These are phyloP conservation scores for Nigrograna mackinnonii DNA, from an alignment of 2,329 filamentous ascomycete species.

Conservation along the genomic window DNA sequence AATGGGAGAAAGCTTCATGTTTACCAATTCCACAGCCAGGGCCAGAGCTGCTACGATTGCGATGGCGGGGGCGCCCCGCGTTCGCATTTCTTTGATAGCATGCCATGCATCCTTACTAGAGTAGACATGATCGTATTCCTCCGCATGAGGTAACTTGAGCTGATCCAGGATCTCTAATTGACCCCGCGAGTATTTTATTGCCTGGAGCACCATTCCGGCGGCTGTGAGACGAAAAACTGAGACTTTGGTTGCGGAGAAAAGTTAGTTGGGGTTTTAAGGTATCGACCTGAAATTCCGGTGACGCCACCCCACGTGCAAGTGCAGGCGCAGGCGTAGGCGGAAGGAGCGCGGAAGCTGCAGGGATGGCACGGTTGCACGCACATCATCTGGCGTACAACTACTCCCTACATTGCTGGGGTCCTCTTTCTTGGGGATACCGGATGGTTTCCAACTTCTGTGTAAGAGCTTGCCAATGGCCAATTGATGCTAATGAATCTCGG, in stretches of 20 bases:
- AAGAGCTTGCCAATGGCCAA: too few species aligned
- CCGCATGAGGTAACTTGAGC: slow-evolving; percentile 78
- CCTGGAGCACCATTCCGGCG: slow-evolving; percentile 64
- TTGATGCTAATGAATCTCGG: too few species aligned
- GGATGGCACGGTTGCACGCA: slow-evolving; percentile 6
- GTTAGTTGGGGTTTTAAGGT: too few species aligned
- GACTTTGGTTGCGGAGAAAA: slow-evolving; percentile 6
- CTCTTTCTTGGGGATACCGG: too few species aligned
- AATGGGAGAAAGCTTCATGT: slow-evolving; percentile 54
- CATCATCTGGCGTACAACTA: neutral
- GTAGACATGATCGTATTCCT: slow-evolving; percentile 74
- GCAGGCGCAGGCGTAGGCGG: slow-evolving; percentile 5
- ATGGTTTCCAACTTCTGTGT: too few species aligned
- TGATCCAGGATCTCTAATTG: slow-evolving; percentile 80
- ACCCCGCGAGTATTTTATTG: slow-evolving; percentile 75
- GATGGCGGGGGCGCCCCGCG: slow-evolving; percentile 84
- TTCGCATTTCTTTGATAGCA: slow-evolving; percentile 82
- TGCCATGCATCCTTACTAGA: slow-evolving; percentile 78
- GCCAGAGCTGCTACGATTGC: slow-evolving; percentile 95
- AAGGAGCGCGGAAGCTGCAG: too few species aligned
- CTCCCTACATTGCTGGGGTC: too few species aligned
- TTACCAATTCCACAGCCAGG: slow-evolving; percentile 80
- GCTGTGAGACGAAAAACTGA: slow-evolving; percentile 7
- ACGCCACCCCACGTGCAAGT: slow-evolving; percentile 18
- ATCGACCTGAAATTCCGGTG: too few species aligned